Base-by-base conservation (phyloP, 1,284 basidiomycete genomes). In the Boletellus deceptivus region DNA sequence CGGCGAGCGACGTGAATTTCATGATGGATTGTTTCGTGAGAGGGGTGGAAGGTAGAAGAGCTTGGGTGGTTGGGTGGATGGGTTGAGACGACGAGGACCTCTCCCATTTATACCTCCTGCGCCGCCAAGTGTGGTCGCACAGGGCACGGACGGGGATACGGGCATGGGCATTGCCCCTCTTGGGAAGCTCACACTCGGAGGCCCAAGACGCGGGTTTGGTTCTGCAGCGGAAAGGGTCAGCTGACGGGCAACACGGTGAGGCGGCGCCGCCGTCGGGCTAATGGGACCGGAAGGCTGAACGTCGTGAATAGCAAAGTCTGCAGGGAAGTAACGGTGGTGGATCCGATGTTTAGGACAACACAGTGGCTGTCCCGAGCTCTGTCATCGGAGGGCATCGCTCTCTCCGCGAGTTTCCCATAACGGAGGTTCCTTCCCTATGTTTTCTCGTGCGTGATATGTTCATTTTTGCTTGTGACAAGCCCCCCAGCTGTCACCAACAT, bases 1-100 rank as follows among this genome's bases (percentile, higher is more conserved):
- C 24, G 5, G 53, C 25, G 45, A 62, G 27, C 16, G 62, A 49
- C 17, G 36, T 1, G 16, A 63, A 49, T n/a, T 65, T 68, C 63
- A 68, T 69, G 33, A 4, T 31, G 27, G 11, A n/a, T 29, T 43
- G 24, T 1, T 42, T 6, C 6, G 38, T 16, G n/a, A 37, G n/a
- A 9, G 25, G 13, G 41, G 11, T 17, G 22, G 27, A 38, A 34
- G 8, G 39, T 10, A 11, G 49, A 29, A 24, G n/a, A 29, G 14
- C 25, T 45, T 4, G n/a, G 31, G 4, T 22, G 4, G 33, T 37
- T 17, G 41, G 34, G 1, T 31, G 29, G 29, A 13, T 14, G 17
- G 34, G 31, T 11, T 43, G 40, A n/a, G 11, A 8, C 4, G 38
- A 53, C 7, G 29, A 29, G 10, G 29, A 31, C 29, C 29, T 24